Evolutionary conservation across 129 eudicot species (phyloP).

Genomic region (Saussurea involucrata): DNA sequence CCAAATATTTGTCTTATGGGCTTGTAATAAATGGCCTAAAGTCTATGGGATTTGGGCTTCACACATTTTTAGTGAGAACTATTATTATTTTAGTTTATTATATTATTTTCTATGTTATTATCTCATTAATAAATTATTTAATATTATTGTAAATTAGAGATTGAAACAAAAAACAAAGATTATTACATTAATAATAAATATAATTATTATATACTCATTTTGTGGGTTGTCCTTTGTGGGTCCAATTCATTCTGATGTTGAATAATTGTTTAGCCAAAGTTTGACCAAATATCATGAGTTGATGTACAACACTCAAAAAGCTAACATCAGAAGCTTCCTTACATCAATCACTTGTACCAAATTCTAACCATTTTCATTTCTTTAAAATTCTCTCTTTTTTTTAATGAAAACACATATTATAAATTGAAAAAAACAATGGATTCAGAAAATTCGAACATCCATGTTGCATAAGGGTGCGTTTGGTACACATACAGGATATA

Average conservation of each 20-base stretch:
- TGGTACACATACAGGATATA: too few species aligned
- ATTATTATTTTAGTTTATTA: not conserved
- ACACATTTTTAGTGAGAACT: too few species aligned
- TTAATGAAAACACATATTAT: too few species aligned
- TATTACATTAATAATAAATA: not conserved
- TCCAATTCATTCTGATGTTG: constrained; percentile 15
- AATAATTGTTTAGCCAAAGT: constrained; percentile 38
- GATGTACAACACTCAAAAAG: constrained; percentile 35
- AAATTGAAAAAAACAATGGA: too few species aligned
- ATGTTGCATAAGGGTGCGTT: too few species aligned
- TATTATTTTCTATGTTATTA: not conserved
- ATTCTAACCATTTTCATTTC: not conserved
- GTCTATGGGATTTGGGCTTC: too few species aligned
- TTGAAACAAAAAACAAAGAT: not conserved
- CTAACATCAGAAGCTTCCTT: constrained; percentile 40
- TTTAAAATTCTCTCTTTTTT: not conserved
- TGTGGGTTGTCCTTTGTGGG: not conserved
- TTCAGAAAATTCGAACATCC: too few species aligned
- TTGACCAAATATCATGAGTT: constrained; percentile 30
- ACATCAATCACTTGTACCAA: constrained; percentile 30
- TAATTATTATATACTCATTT: not conserved
- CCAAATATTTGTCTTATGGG: not conserved
- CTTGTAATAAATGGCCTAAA: not conserved
- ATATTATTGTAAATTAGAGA: not conserved
- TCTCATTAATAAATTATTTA: not conserved